Evolutionary conservation across 2,329 filamentous ascomycete genomes (phyloP).

Genomic region (Diaporthe aspalathi): DNA sequence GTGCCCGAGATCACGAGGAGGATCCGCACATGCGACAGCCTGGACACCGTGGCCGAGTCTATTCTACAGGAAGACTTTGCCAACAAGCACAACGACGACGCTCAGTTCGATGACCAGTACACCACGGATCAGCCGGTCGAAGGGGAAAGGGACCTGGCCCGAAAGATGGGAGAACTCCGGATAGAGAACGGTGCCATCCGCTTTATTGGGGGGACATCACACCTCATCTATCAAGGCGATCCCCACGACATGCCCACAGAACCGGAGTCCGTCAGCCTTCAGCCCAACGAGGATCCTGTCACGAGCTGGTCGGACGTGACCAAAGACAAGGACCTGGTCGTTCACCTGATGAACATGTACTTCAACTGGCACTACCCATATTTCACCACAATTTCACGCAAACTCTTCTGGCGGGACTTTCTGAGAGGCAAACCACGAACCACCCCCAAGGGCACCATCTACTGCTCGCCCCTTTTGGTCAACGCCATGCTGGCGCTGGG

Average conservation of each 20-base stretch:
- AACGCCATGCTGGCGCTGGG: conserved; percentile 94
- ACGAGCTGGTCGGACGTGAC: conserved; percentile 91
- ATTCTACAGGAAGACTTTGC: conserved; percentile 56
- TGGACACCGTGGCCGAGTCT: conserved; percentile 66
- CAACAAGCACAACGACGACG: conserved; percentile 54
- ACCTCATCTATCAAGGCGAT: conserved; percentile 83
- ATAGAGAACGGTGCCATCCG: conserved; percentile 88
- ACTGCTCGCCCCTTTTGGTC: conserved; percentile 90
- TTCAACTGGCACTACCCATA: conserved; percentile 98
- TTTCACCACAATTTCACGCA: conserved; percentile 90
- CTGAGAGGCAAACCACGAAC: conserved; percentile 72
- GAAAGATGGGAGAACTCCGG: conserved; percentile 92
- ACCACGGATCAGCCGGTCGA: conserved; percentile 56
- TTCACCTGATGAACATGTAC: conserved; percentile 95
- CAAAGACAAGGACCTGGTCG: conserved; percentile 79
- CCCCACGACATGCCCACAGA: conserved; percentile 54
- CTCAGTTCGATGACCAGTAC: conserved; percentile 54
- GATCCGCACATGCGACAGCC: conserved; percentile 86
- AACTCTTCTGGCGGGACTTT: conserved; percentile 89
- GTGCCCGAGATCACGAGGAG: conserved; percentile 83
- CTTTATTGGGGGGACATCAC: conserved; percentile 94
- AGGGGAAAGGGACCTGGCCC: conserved; percentile 83
- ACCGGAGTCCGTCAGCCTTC: conserved; percentile 58
- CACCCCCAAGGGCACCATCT: conserved; percentile 67
- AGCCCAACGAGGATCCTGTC: conserved; percentile 73